phyloP scores from a whole-genome alignment of 352 stramenopile species.

The Globisporangium sylvaticum region DNA sequence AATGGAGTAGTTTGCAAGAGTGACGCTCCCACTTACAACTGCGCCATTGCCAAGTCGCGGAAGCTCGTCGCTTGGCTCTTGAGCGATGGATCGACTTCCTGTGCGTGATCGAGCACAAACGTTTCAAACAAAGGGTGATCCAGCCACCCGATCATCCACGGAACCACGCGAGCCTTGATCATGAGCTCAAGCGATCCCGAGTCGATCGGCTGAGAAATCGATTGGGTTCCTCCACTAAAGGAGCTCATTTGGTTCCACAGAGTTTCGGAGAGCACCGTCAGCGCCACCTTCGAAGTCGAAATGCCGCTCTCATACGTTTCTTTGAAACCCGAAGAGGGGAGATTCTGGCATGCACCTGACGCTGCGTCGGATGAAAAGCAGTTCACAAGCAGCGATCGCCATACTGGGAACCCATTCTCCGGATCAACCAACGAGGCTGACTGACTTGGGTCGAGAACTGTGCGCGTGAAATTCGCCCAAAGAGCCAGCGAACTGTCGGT shows the following conservation, averaged over 20 bases:
- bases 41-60: conserved; percentile 29
- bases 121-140: conserved; percentile 31
- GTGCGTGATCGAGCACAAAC: conserved; percentile 30
- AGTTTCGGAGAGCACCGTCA: neutral
- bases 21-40: conserved; percentile 50
- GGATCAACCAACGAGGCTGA: conserved; percentile 27
- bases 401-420: conserved; percentile 33
- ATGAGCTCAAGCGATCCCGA: conserved; percentile 15
- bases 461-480: conserved; percentile 18
- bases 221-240: neutral
- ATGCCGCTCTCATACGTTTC: conserved; percentile 3
- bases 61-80: conserved; percentile 8
- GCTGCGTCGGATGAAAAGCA: conserved; percentile 32
- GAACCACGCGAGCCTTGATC: conserved; percentile 25
- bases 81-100: conserved; percentile 8
- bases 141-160: conserved; percentile 41
- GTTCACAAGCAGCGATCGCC: conserved; percentile 30
- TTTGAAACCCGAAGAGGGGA: neutral
- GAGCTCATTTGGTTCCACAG: neutral
- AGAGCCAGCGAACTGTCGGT: neutral
- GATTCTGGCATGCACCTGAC: conserved; percentile 22
- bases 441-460: conserved; percentile 31
- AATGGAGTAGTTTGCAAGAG: conserved; percentile 24
- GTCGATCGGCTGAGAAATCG: neutral
- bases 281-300: neutral